phyloP scores from a whole-genome alignment of 257 asterid genomes.

The Schizonepeta tenuifolia region DNA sequence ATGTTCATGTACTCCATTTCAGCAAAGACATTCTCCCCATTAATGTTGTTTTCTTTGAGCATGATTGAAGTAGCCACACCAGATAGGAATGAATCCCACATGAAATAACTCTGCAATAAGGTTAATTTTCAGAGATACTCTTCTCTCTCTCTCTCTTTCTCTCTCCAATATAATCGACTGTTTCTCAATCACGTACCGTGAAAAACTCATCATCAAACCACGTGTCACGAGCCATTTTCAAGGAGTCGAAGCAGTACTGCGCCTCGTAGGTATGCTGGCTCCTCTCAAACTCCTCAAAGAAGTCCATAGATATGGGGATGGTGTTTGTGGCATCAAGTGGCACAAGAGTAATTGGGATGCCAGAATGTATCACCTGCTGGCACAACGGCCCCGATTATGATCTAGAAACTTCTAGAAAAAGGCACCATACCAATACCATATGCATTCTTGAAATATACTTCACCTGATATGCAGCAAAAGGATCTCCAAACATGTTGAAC shows the following conservation, averaged over 20 bases:
- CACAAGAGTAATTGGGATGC: conserved; percentile 79
- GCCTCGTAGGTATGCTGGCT: conserved; percentile 82
- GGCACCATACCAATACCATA: neutral
- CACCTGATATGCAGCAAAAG: conserved; percentile 95
- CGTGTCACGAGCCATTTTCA: conserved; percentile 77
- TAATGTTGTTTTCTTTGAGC: conserved; percentile 45
- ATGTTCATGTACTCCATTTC: conserved; percentile 81
- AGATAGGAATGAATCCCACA: conserved; percentile 85
- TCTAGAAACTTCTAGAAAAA: conserved; percentile 14
- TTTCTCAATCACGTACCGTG: conserved; percentile 48
- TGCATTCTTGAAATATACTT: conserved; percentile 4
- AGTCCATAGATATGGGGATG: conserved; percentile 58
- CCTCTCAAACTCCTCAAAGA: conserved; percentile 61
- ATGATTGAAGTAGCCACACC: conserved; percentile 88
- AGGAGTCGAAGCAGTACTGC: conserved; percentile 76
- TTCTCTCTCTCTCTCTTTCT: neutral
- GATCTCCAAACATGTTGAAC: conserved; percentile 82
- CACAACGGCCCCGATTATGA: neutral
- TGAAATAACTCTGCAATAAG: conserved; percentile 76
- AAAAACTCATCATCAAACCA: conserved; percentile 62
- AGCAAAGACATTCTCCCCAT: conserved; percentile 80
- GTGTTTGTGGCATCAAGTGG: conserved; percentile 95
- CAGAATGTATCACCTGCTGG: conserved; percentile 78
- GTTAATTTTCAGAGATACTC: conserved; percentile 8
- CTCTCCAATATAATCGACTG: neutral